phyloP scores from a whole-genome alignment of 164 flowering plant species.

The Amborella trichopoda region DNA sequence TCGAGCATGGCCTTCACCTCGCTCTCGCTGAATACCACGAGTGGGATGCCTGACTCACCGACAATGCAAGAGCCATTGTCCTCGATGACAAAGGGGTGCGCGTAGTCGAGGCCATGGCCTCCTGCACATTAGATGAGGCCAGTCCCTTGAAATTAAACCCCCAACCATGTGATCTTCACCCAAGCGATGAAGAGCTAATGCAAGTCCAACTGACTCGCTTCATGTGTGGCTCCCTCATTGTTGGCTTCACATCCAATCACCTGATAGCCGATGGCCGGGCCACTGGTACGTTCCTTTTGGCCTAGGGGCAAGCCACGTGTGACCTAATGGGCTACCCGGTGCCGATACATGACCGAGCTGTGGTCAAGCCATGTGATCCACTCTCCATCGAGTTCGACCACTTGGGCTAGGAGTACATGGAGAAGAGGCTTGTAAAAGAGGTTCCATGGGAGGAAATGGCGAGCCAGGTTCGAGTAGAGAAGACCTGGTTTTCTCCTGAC shows the following conservation, averaged over 20 bases:
- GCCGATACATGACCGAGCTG: constrained; percentile 6
- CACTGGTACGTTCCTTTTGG: not conserved
- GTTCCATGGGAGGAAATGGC: not conserved
- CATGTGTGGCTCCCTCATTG: constrained; percentile 3
- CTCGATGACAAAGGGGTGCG: constrained; percentile 9
- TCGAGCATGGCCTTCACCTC: constrained; percentile 3
- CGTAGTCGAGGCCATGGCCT: constrained; percentile 5
- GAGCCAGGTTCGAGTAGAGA: constrained; percentile 4
- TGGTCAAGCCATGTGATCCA: constrained; percentile 5
- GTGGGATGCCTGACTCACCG: constrained; percentile 6
- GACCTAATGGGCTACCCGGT: constrained; percentile 1
- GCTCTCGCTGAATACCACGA: constrained; percentile 6
- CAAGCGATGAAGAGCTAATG: constrained; percentile 3
- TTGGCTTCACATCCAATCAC: constrained; percentile 2
- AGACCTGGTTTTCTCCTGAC: constrained; percentile 12
- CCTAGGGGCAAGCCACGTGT: constrained; percentile 6
- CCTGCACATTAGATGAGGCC: not conserved
- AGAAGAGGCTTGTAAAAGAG: too few relatives aligned
- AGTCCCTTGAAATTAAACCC: constrained; percentile 4
- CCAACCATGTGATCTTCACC: constrained; percentile 4
- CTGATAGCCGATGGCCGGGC: constrained; percentile 4
- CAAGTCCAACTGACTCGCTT: constrained; percentile 8
- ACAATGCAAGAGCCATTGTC: not conserved
- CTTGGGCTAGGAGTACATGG: constrained; percentile 3
- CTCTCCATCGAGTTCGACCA: constrained; percentile 4